Conservation (phyloP, 352 stramenopile species). For the Globisporangium recalcitrans region DNA sequence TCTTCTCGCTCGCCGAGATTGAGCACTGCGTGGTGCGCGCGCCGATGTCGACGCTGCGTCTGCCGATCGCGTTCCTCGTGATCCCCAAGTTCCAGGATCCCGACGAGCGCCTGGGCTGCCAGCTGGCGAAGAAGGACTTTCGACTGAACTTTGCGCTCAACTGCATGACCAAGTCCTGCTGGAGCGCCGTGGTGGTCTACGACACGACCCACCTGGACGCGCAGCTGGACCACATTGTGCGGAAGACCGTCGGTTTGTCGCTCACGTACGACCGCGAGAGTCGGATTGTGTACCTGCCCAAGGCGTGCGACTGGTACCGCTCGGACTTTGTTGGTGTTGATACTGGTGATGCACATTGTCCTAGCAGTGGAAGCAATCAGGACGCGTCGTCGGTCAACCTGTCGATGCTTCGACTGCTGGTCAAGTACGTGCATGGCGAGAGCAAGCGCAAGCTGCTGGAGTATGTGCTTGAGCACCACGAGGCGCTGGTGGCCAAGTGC, state of each 20-base stretch:
- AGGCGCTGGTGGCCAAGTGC: conserved; percentile 33
- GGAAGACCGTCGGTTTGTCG: conserved; percentile 23
- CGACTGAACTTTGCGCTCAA: conserved; percentile 61
- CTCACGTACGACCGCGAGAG: conserved; percentile 45
- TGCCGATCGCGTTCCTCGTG: conserved; percentile 38
- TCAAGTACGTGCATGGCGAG: conserved; percentile 27
- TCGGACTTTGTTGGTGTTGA: conserved; percentile 31
- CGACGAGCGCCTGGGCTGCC: conserved; percentile 23
- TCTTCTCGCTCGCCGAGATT: conserved; percentile 50
- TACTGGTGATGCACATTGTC: background rate
- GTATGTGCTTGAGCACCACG: conserved; percentile 29
- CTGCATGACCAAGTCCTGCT: conserved; percentile 50
- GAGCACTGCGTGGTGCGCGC: conserved; percentile 48
- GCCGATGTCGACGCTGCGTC: conserved; percentile 30
- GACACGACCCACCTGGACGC: conserved; percentile 44
- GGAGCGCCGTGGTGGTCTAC: conserved; percentile 40
- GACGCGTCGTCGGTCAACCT: conserved; percentile 9
- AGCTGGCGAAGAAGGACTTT: conserved; percentile 33
- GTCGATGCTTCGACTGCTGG: conserved; percentile 26
- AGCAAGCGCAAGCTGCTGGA: conserved; percentile 33
- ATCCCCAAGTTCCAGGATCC: conserved; percentile 32
- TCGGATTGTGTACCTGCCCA: conserved; percentile 40
- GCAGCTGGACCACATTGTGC: conserved; percentile 33
- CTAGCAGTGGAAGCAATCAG: background rate
- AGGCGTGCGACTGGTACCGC: conserved; percentile 54